Evolutionary conservation across 1,284 basidiomycete species (phyloP), one percentile per base, ranked within the genome.

Genomic region (Moniliophthora roreri): DNA sequence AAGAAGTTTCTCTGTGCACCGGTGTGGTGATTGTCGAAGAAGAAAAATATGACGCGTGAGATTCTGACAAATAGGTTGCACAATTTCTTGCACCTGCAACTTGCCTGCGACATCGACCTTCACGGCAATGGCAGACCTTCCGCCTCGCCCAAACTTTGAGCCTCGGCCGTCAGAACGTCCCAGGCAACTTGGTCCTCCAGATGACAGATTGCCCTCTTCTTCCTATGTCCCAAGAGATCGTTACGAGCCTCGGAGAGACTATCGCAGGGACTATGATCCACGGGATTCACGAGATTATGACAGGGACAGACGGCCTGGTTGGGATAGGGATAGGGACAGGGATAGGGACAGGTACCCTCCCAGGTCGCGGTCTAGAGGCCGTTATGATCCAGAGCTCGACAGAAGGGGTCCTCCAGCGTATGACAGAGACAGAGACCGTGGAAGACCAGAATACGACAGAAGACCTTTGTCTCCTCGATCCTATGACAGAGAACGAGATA

Each of bases 101-200:
- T 1, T 39, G 21, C 8, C 36, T 36, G 36, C 18, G 6, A 32
- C 28, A 32, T 32, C 11, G 21, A 28, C 47, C 37, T 41, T 35
- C 37, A 45, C 28, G 28, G 20, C 40, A 39, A 69, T 72, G 69
- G 62, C 66, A 41, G 55, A 57, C 55, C 69, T 69, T 53, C 68
- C 68, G 9, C 60, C 66, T 49, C 69, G 68, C 61, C 68, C 68
- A 58, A 66, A 70, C 21, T 58, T 66, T 37, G 52, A 50, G 26
- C 51, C 63, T 37, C 66, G 59, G 36, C 50, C 58, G 11, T 15
- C 58, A 20, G 28, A 52, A 53, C 24, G 32, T 34, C 23, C 26
- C 20, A 39, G 35, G 53, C 46, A 49, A 48, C 28, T 32, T 32
- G 28, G 28, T 6, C 28, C 28, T 32, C 28, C 28, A 50, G 53